Percentiles rank a stretch among this genome's conserved stretches.
Evolutionary conservation across 2,329 filamentous ascomycete species (phyloP).

Genomic region (Onygenales sp.): DNA sequence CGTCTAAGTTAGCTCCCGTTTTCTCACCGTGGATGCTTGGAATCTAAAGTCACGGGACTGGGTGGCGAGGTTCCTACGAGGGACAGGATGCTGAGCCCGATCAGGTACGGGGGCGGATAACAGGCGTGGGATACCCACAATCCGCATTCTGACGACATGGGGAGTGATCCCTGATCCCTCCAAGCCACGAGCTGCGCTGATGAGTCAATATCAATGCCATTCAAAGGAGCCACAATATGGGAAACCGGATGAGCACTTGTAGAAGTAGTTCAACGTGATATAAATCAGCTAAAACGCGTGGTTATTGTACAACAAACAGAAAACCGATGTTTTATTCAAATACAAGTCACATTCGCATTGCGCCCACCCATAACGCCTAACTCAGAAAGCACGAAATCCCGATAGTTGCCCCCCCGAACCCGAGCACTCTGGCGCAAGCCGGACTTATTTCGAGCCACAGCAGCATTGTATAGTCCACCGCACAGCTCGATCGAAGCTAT

Average conservation of each 20-base stretch:
- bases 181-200: too few relatives aligned
- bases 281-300: too few relatives aligned
- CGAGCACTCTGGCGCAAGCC: too few relatives aligned
- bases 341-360: background rate
- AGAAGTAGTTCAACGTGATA: too few relatives aligned
- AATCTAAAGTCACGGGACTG: background rate
- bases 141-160: too few relatives aligned
- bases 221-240: too few relatives aligned
- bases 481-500: background rate
- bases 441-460: too few relatives aligned
- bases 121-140: too few relatives aligned
- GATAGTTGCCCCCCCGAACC: background rate
- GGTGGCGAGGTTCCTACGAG: background rate
- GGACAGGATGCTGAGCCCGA: background rate
- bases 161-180: too few relatives aligned
- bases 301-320: background rate
- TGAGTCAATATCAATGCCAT: too few relatives aligned
- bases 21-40: background rate
- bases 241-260: too few relatives aligned
- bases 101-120: background rate
- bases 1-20: background rate
- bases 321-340: background rate
- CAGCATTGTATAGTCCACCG: too few relatives aligned
- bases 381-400: background rate
- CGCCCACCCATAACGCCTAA: constrained; percentile 6